Evolutionary conservation across 2,329 filamentous ascomycete species (phyloP).

Genomic region (Ophiostoma tasmaniense): DNA sequence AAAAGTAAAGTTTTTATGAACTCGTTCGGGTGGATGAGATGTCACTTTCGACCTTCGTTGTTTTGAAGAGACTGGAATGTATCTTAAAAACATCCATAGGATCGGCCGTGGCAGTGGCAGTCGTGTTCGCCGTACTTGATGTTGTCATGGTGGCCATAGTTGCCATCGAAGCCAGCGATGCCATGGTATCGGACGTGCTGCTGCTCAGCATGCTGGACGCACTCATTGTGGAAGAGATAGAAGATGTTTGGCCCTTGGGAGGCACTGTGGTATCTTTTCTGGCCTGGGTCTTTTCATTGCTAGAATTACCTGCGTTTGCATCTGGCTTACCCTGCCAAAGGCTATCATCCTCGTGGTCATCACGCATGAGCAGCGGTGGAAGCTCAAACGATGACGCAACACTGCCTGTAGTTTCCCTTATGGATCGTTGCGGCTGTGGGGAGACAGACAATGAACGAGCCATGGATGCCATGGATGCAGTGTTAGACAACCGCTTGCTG

Average conservation of each 20-base stretch:
- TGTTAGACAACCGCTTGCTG: not conserved
- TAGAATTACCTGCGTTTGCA: not conserved
- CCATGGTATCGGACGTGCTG: constrained; percentile 10
- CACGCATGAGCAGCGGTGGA: constrained; percentile 6
- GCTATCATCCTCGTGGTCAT: not conserved
- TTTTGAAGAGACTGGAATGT: not conserved
- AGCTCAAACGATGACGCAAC: constrained; percentile 11
- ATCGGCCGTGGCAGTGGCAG: not conserved
- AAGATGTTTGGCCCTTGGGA: not conserved
- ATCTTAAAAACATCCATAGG: not conserved
- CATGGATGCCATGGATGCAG: not conserved
- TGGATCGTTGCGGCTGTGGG: not conserved
- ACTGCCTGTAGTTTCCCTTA: not conserved
- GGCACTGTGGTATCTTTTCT: not conserved
- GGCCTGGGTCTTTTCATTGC: not conserved
- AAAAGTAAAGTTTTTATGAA: not conserved
- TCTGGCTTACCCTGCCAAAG: not conserved
- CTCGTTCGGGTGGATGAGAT: not conserved
- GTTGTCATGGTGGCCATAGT: not conserved
- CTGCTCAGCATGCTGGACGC: constrained; percentile 10
- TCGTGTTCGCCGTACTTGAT: not conserved
- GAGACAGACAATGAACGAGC: not conserved
- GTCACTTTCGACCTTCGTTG: no score
- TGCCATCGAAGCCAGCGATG: not conserved
- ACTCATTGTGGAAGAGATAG: constrained; percentile 11